Conservation (phyloP, 352 stramenopile genomes). For the Globisporangium okanoganense region DNA sequence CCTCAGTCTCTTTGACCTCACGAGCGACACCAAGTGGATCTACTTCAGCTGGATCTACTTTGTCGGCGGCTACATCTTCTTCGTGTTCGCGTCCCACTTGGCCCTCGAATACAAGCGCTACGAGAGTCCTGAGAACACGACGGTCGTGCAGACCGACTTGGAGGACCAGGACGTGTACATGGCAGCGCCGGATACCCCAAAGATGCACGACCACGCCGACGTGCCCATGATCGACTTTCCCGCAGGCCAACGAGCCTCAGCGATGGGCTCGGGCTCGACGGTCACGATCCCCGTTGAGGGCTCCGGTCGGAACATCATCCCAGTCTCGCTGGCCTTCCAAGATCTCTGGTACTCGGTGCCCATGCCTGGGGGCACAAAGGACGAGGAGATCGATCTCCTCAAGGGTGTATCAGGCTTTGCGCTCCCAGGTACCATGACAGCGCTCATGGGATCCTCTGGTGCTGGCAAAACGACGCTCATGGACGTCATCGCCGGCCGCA, state of each 20-base stretch:
- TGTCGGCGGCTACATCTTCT: constrained; percentile 33
- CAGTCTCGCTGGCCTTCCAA: constrained; percentile 43
- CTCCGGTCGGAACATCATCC: constrained; percentile 15
- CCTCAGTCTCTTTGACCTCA: constrained; percentile 46
- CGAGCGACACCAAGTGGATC: constrained; percentile 45
- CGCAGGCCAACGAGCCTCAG: not conserved
- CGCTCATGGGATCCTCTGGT: constrained; percentile 69
- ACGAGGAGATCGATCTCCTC: constrained; percentile 69
- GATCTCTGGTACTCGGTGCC: constrained; percentile 58
- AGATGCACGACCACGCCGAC: not conserved
- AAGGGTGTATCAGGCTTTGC: constrained; percentile 72
- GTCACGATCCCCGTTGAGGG: constrained; percentile 16
- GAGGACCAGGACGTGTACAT: constrained; percentile 19
- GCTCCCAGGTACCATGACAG: constrained; percentile 57
- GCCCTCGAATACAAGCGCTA: constrained; percentile 52
- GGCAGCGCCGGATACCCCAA: constrained; percentile 5
- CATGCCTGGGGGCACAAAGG: constrained; percentile 28
- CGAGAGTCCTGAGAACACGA: constrained; percentile 43
- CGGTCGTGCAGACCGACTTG: constrained; percentile 28
- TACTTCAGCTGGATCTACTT: constrained; percentile 62
- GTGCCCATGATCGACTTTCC: constrained; percentile 1
- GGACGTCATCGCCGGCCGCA: constrained; percentile 92
- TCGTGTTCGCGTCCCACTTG: constrained; percentile 34
- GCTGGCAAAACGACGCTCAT: constrained; percentile 93
- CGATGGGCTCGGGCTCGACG: constrained; percentile 7